phyloP scores from a whole-genome alignment of 2,329 filamentous ascomycete species.

The Xylaria sp. region DNA sequence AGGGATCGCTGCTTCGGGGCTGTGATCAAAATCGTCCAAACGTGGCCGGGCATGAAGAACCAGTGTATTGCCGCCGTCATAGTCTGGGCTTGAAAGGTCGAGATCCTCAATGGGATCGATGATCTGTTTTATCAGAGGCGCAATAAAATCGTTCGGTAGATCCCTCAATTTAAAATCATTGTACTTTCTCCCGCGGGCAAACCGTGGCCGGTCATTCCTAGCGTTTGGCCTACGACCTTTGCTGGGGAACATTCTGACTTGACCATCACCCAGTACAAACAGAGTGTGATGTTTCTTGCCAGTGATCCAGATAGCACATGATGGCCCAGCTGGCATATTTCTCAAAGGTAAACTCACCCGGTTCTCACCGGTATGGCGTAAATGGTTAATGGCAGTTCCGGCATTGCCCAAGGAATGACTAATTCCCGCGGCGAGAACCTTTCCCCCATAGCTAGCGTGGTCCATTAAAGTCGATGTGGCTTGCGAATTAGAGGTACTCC shows the following conservation, averaged over 20 bases:
- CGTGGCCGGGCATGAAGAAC: slow-evolving; percentile 59
- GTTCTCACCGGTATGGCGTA: slow-evolving; percentile 80
- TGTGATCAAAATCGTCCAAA: slow-evolving; percentile 54
- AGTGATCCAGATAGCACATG: slow-evolving; percentile 74
- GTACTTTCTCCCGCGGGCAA: slow-evolving; percentile 67
- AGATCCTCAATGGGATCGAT: slow-evolving; percentile 68
- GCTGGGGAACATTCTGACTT: slow-evolving; percentile 73
- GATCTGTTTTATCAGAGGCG: slow-evolving; percentile 65
- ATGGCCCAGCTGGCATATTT: slow-evolving; percentile 60
- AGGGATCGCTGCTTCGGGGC: slow-evolving; percentile 72
- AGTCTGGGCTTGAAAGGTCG: slow-evolving; percentile 63
- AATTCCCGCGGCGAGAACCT: slow-evolving; percentile 77
- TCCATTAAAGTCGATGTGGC: slow-evolving; percentile 62
- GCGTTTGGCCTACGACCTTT: slow-evolving; percentile 66
- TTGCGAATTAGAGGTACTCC: slow-evolving; percentile 59
- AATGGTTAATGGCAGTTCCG: slow-evolving; percentile 74
- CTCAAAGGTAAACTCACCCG: slow-evolving; percentile 74
- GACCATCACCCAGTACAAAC: slow-evolving; percentile 72
- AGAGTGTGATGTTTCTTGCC: slow-evolving; percentile 71
- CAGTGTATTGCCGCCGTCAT: slow-evolving; percentile 66
- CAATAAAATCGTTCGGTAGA: slow-evolving; percentile 69
- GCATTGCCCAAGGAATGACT: slow-evolving; percentile 79
- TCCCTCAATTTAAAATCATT: slow-evolving; percentile 74
- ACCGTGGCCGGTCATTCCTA: slow-evolving; percentile 63
- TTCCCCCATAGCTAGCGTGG: slow-evolving; percentile 75